Base-by-base conservation (phyloP, 176 grass and related monocot genomes). In the Lolium multiflorum region DNA sequence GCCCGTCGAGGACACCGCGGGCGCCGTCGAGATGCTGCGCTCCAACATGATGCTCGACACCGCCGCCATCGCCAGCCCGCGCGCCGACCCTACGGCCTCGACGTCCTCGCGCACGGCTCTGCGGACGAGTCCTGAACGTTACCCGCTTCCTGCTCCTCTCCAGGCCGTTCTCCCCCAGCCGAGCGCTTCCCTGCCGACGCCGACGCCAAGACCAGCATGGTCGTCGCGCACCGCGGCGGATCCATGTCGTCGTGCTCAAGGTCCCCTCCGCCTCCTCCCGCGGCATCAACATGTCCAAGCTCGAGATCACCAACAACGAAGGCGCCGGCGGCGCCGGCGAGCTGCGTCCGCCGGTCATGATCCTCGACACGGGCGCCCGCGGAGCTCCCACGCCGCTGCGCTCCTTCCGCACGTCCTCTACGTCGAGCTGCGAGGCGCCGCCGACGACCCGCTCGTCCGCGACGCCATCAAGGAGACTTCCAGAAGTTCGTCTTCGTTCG, bases 121-220 rank as follows among this genome's bases (percentile, higher is more conserved):
- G 92, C 96, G 77, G 96, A 96, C 52, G 96, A 96, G 84, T 96
- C 93, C 6, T 98, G 93, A 98, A 98, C 90, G 93, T 98, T 67
- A 96, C 93, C 18, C 92, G 93, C 17, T 96, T 98, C 90, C 94
- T 99, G 37, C 77, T 94, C 2, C 90, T 99, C 35, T 92, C 94
- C 22, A 92, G 82, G 87, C 81, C 71, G 49, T 59, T 81, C 4
- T 12, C 82, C 20, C 65, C 77, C 9, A n/a, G 83, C 48, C 16
- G 38, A 63, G 4, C 83, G n/a, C n/a, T n/a, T 74, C 0, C 49
- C 81, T 76, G 72, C 31, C 0, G 66, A 38, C 75, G 60, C 84
- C 43, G 87, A 69, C 38, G 82, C 82, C 79, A 98, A 94, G 80
- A 98, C 89, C 57, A 95, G 92, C 90, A 92, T 94, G 92, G 97